phyloP scores from a whole-genome alignment of 2,329 filamentous ascomycete genomes.

The Nemania sp. region DNA sequence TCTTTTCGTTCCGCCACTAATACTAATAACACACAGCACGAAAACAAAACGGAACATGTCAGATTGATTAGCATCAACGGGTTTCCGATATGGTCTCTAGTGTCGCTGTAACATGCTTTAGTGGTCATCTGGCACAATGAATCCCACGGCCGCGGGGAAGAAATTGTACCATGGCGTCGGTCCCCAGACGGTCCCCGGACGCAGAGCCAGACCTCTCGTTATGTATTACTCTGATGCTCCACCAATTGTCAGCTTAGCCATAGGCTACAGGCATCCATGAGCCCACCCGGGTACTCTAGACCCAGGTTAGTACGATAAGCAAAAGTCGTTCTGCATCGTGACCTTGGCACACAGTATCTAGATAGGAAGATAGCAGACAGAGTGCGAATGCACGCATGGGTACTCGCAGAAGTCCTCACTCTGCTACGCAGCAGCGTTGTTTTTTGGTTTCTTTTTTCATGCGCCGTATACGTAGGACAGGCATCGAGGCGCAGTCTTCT shows the following conservation, averaged over 20 bases:
- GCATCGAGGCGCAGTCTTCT: slow-evolving; percentile 31
- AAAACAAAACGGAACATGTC: slow-evolving; percentile 40
- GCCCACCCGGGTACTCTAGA: slow-evolving; percentile 16
- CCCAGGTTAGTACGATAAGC: slow-evolving; percentile 25
- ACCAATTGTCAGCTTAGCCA: slow-evolving; percentile 27
- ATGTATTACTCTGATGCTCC: slow-evolving; percentile 18
- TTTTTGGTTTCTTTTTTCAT: slow-evolving; percentile 3
- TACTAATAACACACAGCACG: slow-evolving; percentile 30
- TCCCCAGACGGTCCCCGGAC: slow-evolving; percentile 18
- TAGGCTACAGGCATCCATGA: slow-evolving; percentile 18
- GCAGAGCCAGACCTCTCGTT: slow-evolving; percentile 13
- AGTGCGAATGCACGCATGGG: slow-evolving; percentile 24
- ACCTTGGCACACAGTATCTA: slow-evolving; percentile 2
- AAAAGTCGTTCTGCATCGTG: slow-evolving; percentile 29
- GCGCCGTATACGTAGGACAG: slow-evolving; percentile 10
- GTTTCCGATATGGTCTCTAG: slow-evolving; percentile 25
- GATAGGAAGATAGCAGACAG: neutral
- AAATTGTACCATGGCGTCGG: slow-evolving; percentile 30
- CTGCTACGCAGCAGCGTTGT: neutral
- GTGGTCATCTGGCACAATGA: slow-evolving; percentile 24
- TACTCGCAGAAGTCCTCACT: slow-evolving; percentile 7
- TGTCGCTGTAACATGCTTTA: slow-evolving; percentile 17
- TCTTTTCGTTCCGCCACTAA: slow-evolving; percentile 21
- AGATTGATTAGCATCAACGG: slow-evolving; percentile 27
- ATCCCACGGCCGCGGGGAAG: slow-evolving; percentile 24